Evolutionary conservation across 495 filamentous ascomycete genomes (phyloP), one percentile per base, ranked within the genome.

Genomic region (Sabuloglossum arenarium): DNA sequence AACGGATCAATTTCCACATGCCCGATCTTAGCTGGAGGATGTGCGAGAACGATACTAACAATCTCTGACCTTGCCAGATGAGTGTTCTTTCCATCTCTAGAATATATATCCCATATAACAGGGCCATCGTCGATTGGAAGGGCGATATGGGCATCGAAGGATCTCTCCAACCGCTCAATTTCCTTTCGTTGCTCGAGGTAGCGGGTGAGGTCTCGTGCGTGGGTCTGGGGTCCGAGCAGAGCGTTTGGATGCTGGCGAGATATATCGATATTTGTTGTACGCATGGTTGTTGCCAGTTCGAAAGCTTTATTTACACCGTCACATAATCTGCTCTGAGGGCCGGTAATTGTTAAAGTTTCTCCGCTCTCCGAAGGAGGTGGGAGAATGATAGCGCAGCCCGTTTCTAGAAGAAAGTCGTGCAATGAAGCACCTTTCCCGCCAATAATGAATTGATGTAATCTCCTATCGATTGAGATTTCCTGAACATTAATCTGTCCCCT

Each of bases 391-490:
- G 84, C 75, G 68, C 93, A 99, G 53, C 90, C 91, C 49, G 90
- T 96, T 59, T 94, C 79, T 16, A 79, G 78, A 57, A 94, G 78
- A 71, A 99, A 90, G 46, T 94, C 76, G 53, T 95, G 80, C 45
- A 88, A 68, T 3, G 85, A 80, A 57, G 81, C 76, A 30, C 84
- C 86, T 54, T 78, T 72, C 37, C 91, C 80, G 37, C 86, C 87
- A 59, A 94, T 79, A 61, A 99, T 86, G 69, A 95, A 94, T 64
- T 88, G 88, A 66, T 94, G 90, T 42, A 83, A 80, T 21, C 82
- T 84, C 54, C 78, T 81, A 59, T 85, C 79, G 61, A 98, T 80
- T 0, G 78, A 73, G 43, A 89, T 64, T 65, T 88, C 78, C 37
- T 88, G 77, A 10, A 87, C 67, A 19, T 79, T 78, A 57, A 99